phyloP scores from a whole-genome alignment of 1,284 basidiomycete genomes.

The Leccinum insolens region DNA sequence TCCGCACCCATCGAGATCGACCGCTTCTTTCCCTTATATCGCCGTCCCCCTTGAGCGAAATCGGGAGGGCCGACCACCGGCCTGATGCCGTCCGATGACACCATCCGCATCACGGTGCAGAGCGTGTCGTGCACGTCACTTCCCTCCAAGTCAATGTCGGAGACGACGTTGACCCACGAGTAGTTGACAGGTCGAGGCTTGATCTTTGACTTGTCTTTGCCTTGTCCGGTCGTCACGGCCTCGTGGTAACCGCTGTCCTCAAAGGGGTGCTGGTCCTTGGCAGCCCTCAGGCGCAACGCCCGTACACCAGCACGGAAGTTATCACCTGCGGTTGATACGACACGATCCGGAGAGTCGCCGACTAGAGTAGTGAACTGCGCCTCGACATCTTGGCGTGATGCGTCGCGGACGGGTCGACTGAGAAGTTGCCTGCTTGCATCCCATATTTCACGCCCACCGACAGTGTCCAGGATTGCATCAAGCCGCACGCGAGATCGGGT shows the following conservation, averaged over 20 bases:
- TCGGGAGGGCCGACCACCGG: slow-evolving; percentile 40
- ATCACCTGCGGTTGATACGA: slow-evolving; percentile 68
- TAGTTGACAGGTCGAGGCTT: slow-evolving; percentile 56
- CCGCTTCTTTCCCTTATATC: slow-evolving; percentile 31
- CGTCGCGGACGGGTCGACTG: slow-evolving; percentile 37
- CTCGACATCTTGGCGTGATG: slow-evolving; percentile 26
- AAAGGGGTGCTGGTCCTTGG: slow-evolving; percentile 33
- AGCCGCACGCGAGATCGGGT: slow-evolving; percentile 53
- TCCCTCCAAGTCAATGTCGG: slow-evolving; percentile 82
- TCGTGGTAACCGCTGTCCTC: slow-evolving; percentile 35
- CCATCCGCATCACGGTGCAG: slow-evolving; percentile 56
- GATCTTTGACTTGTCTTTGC: slow-evolving; percentile 26
- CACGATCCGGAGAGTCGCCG: slow-evolving; percentile 63
- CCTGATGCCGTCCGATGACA: slow-evolving; percentile 44
- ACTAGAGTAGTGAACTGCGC: slow-evolving; percentile 77
- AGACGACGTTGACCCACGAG: slow-evolving; percentile 71
- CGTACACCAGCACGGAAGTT: slow-evolving; percentile 72
- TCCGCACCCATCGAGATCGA: slow-evolving; percentile 13
- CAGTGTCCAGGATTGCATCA: slow-evolving; percentile 80
- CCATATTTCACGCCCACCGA: slow-evolving; percentile 78
- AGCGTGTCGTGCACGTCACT: slow-evolving; percentile 69
- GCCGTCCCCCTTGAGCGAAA: slow-evolving; percentile 18
- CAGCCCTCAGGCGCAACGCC: slow-evolving; percentile 48
- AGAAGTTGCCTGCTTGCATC: slow-evolving; percentile 70
- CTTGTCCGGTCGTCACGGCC: slow-evolving; percentile 18